Base-by-base conservation (phyloP, 495 filamentous ascomycete species). In the Daldinia caldariorum region DNA sequence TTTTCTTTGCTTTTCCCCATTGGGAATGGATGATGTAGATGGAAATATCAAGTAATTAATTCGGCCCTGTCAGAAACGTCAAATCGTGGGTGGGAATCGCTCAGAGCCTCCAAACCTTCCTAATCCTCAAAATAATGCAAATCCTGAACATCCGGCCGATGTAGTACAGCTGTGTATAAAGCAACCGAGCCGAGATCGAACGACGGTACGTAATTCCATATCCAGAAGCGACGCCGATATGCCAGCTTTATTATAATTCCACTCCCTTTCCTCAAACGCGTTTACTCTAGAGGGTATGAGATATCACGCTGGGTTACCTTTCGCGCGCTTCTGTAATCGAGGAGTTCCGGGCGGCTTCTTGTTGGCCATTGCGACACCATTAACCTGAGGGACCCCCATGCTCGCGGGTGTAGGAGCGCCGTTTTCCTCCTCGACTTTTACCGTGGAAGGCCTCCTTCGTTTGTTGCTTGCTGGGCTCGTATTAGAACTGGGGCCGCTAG, bases 401-500 rank as follows among this genome's bases (percentile, higher is more conserved):
- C 78, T 75, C 16, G 70, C 76, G 2, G 80, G 82, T 9, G 82
- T 83, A 0, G 82, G 81, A 1, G 80, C 81, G 32, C 79, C 78
- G 39, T 84, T 84, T 16, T 94, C 92, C 16, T 83, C 86, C 63
- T 94, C 93, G 38, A 84, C 81, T 81, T 96, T 95, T 55, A 94
- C 90, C 4, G 87, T 87, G 64, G 92, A 94, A 9, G 89, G 82
- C 43, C 92, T 83, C 61, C 94, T 85, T 63, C 92, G 88, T 80
- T 95, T 94, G 51, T 85, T 89, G 35, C 89, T 88, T 60, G 90
- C 91, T 9, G 94, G 94, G 58, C 93, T 96, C 3, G 94, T 94
- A 75, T 92, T 96, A 6, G 91, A 90, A 70, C 91, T 94, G 3
- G 88, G 88, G 0, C 86, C 90, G 66, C 89, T 89, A n/a, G 85